A percentile compares a stretch with the other conserved stretches of the same genome.
Conservation (phyloP, 2,329 filamentous ascomycete species). For the Exophiala dermatitidis region DNA sequence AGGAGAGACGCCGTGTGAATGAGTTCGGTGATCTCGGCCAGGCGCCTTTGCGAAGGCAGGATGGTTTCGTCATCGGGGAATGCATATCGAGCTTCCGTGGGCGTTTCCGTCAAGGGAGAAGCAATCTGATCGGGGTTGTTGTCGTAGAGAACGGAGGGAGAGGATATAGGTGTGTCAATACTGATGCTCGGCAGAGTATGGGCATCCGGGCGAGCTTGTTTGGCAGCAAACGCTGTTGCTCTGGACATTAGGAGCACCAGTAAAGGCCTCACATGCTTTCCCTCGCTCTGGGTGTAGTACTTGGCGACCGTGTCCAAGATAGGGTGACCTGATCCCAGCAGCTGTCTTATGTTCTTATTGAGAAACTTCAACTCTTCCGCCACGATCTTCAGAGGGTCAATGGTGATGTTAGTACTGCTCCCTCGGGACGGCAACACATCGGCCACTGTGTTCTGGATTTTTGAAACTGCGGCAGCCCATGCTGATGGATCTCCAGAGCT, state of each 20-base stretch:
- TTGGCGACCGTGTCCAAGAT: constrained; percentile 92
- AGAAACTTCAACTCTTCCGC: constrained; percentile 96
- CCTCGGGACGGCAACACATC: constrained; percentile 36
- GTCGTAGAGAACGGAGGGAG: constrained; percentile 62
- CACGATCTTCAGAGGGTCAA: constrained; percentile 83
- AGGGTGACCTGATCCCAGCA: constrained; percentile 91
- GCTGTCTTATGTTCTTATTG: constrained; percentile 83
- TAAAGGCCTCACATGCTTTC: constrained; percentile 91
- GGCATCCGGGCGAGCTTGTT: constrained; percentile 39
- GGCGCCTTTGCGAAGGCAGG: constrained; percentile 80
- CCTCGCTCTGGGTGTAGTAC: constrained; percentile 95
- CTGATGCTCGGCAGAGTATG: constrained; percentile 31
- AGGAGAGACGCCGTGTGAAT: constrained; percentile 95
- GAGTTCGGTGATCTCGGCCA: constrained; percentile 94
- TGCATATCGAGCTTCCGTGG: constrained; percentile 39
- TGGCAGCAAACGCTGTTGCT: constrained; percentile 77
- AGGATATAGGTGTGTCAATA: constrained; percentile 57
- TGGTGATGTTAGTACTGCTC: constrained; percentile 53
- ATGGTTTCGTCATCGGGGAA: constrained; percentile 51
- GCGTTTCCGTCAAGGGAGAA: constrained; percentile 47
- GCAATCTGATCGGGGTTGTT: constrained; percentile 62
- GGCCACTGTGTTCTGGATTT: constrained; percentile 45
- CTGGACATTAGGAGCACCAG: constrained; percentile 95
- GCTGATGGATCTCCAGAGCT: constrained; percentile 24
- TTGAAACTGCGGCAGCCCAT: constrained; percentile 43